Evolutionary conservation across 805 yeast species (phyloP), one percentile per base, ranked within the genome.

Genomic region (Lachancea mirantina): DNA sequence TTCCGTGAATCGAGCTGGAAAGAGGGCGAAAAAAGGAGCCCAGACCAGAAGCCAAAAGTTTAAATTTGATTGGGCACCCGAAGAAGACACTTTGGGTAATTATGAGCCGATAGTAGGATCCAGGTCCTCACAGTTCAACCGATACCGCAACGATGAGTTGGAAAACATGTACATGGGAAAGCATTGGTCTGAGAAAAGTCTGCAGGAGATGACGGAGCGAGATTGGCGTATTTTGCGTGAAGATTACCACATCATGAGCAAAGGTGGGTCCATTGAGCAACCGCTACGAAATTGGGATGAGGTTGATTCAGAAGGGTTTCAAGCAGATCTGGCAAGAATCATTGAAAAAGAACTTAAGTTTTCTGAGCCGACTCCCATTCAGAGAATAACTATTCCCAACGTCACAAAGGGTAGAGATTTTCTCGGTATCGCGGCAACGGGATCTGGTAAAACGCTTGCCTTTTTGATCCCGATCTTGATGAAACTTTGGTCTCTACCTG

Each of bases 391-490:
- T 0, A 74, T 89, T 4, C 96, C 96, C 0, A 55, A 54, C 36
- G 61, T 78, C 16, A 78, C 80, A 0, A 46, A 62, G 0, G 62
- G 68, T 3, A 58, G 74, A 15, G 96, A 89, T 53, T 64, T 84
- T 2, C 67, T 88, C 14, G 97, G 95, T 9, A 72, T 88, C n/a
- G 96, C 97, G 0, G 87, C 87, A 45, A 89, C 98, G 0, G 98
- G 98, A 8, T 83, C 95, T 1, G 98, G 98, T 47, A 89, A 92
- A 52, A 89, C 98, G 0, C 63, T 88, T 8, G 80, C 94, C 2
- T 89, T 78, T 56, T 53, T 83, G 8, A 56, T 89, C 2, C 97
- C 98, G 0, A 57, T 84, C 31, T 50, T 83, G 7, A 53, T 74
- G 2, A 76, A 74, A 42, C 61, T 80, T 10, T 41, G 58, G 59